Base-by-base conservation (phyloP, 2,329 filamentous ascomycete genomes). In the Aspergillus sp. region DNA sequence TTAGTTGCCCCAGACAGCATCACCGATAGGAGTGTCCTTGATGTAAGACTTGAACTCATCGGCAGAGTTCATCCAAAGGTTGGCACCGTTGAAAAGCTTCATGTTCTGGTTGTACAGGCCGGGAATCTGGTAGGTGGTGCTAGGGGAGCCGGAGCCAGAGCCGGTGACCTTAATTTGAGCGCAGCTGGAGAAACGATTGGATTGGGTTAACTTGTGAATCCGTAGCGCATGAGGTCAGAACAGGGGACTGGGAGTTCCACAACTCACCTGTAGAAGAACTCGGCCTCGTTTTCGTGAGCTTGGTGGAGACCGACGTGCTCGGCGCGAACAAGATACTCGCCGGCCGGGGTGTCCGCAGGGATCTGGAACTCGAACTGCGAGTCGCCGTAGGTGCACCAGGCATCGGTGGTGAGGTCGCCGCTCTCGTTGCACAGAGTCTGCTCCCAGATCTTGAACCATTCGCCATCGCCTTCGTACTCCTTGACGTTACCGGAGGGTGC, bases 221-320 rank as follows among this genome's bases (percentile, higher is more conserved):
- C 26, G 26, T 29, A 29, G 2, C 9, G 6, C 6, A 26, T 26
- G 26, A 9, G 7, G 7, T 26, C 26, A 26, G 20, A 20, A 2
- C 20, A 26, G 26, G 4, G 26, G 26, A 26, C 26, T 26, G 26
- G 26, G 6, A 29, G 2, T 7, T 9, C 7, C 26, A 29, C 26
- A 22, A 10, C 52, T 52, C 11, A 80, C 76, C 57, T 82, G 63
- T 82, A 82, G 46, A 78, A 76, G 68, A 82, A 80, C 6, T 81
- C 80, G 3, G 80, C 80, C 4, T 77, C 76, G 5, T 69, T 67
- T 9, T 65, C 66, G 42, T 74, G 67, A 3, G 81, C 80, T 52
- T 67, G 71, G 68, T 83, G 81, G 10, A 83, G 74, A 4, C 74
- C 80, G 56, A 82, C 78, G 60, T 82, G 80, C 69, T 83, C 81